These are phyloP conservation scores for Plasmodium berghei DNA, from an alignment of 169 alveolate genomes.

Conservation along the genomic window DNA sequence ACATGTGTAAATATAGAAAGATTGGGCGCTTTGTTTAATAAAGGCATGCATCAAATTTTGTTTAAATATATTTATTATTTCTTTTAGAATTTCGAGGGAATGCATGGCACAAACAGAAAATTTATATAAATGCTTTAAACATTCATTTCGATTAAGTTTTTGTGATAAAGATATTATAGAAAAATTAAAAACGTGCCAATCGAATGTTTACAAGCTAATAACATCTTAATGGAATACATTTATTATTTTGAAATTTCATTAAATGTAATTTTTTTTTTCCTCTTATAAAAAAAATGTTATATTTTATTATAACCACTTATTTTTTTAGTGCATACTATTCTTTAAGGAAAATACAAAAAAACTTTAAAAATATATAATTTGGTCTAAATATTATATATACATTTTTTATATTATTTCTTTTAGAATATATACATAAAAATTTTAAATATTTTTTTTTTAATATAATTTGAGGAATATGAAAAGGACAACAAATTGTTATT, in stretches of 20 bases:
- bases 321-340: no score
- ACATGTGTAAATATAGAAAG: background rate
- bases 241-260: background rate
- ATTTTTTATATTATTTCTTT: no score
- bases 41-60: background rate
- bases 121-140: slow-evolving; percentile 56
- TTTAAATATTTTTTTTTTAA: no score
- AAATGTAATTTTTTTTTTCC: no score
- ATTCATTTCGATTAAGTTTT: slow-evolving; percentile 67
- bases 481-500: no score
- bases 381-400: no score
- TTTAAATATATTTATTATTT: background rate
- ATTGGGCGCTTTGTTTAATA: background rate
- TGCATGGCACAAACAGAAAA: slow-evolving; percentile 55
- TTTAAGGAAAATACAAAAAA: no score
- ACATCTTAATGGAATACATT: slow-evolving; percentile 31
- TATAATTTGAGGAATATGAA: no score
- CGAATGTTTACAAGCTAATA: slow-evolving; percentile 49
- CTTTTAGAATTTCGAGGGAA: slow-evolving; percentile 55
- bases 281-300: no score
- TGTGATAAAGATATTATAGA: slow-evolving; percentile 62
- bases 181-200: slow-evolving; percentile 39
- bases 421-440: no score
- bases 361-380: no score
- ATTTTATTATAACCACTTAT: no score